Evolutionary conservation across 2,329 filamentous ascomycete species (phyloP).

Genomic region (Fusarium subglutinans): DNA sequence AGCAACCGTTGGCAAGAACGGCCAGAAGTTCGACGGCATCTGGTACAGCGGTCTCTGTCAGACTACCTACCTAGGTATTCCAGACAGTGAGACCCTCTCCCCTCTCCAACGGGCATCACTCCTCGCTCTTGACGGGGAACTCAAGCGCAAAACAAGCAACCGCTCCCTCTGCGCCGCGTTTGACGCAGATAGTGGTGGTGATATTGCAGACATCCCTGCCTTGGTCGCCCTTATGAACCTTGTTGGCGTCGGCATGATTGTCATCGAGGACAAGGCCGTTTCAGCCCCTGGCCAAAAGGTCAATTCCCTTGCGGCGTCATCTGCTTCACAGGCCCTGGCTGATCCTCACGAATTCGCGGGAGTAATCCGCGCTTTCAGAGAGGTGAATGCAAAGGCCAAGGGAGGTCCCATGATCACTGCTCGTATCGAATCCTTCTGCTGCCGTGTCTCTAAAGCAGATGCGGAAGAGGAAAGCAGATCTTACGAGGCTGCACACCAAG

Average conservation of each 20-base stretch:
- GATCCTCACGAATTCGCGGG: conserved; percentile 6
- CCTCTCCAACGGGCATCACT: conserved; percentile 7
- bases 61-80: conserved; percentile 15
- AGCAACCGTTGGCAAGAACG: conserved; percentile 1
- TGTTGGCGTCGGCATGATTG: conserved; percentile 13
- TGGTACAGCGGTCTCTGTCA: conserved; percentile 24
- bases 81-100: conserved; percentile 12
- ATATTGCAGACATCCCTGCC: conserved; percentile 10
- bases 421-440: conserved; percentile 3
- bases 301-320: conserved; percentile 13
- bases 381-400: not conserved
- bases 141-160: conserved; percentile 9
- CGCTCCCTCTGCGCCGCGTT: conserved; percentile 15
- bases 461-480: not conserved
- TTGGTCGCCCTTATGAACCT: conserved; percentile 10
- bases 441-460: not conserved
- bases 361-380: not conserved
- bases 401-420: not conserved
- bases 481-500: not conserved
- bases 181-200: conserved; percentile 13
- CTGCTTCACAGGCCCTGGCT: conserved; percentile 9
- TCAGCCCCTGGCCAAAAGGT: conserved; percentile 16
- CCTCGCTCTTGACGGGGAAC: conserved; percentile 4
- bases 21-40: conserved; percentile 16
- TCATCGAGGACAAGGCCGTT: conserved; percentile 19